phyloP scores from a whole-genome alignment of 2,329 filamentous ascomycete genomes.

The Phyllosticta citribraziliensis region DNA sequence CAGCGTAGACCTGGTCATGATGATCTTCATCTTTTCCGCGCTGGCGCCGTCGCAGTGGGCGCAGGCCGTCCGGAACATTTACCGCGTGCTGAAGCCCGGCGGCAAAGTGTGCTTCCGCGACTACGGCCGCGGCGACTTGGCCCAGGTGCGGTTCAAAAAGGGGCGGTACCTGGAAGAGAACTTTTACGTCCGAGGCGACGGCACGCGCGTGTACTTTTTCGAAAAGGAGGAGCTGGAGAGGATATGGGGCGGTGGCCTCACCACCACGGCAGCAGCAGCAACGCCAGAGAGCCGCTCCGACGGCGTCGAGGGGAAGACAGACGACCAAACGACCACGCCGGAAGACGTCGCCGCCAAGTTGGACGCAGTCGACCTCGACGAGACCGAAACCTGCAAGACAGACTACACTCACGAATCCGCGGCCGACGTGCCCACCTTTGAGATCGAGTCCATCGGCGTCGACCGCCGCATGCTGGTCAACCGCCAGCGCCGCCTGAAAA shows the following conservation, averaged over 20 bases:
- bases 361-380: constrained; percentile 3
- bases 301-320: neutral
- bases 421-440: constrained; percentile 38
- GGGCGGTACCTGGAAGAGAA: constrained; percentile 90
- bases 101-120: constrained; percentile 93
- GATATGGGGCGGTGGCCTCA: constrained; percentile 57
- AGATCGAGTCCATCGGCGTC: constrained; percentile 67
- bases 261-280: neutral
- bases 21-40: constrained; percentile 97
- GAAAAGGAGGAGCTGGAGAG: constrained; percentile 69
- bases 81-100: constrained; percentile 76
- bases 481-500: constrained; percentile 80
- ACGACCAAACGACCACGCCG: neutral
- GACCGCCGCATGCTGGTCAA: constrained; percentile 90
- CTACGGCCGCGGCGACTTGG: constrained; percentile 89
- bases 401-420: constrained; percentile 1
- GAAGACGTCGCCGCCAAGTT: constrained; percentile 18
- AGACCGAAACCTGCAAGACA: constrained; percentile 1
- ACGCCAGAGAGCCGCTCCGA: neutral
- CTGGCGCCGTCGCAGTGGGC: constrained; percentile 78
- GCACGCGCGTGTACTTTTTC: constrained; percentile 96
- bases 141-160: constrained; percentile 95
- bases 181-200: constrained; percentile 92
- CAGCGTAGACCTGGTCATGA: constrained; percentile 82
- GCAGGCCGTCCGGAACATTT: constrained; percentile 70